Evolutionary conservation across 192 early-diverging fungal genomes (phyloP), one percentile per base, ranked within the genome.

Genomic region (Neocallimastix lanati): DNA sequence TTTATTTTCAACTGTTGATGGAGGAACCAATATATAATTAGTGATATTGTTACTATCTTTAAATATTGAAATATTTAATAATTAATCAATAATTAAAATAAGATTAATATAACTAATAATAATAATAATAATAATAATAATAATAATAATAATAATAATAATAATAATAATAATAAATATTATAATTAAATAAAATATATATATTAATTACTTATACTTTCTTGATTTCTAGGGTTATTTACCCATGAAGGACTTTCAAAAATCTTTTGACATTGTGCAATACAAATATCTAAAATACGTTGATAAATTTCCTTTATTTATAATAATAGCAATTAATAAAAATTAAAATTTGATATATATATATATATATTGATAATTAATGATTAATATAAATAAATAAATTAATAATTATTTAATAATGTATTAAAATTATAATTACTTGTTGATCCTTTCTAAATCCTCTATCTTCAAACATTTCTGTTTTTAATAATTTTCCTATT

Each of bases 381-480:
- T n/a, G n/a, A n/a, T n/a, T n/a, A n/a, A n/a, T n/a, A n/a, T n/a
- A n/a, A n/a, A n/a, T n/a, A n/a, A n/a, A n/a, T n/a, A n/a, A n/a
- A n/a, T n/a, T n/a, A n/a, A n/a, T n/a, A n/a, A n/a, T n/a, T n/a
- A n/a, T n/a, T n/a, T n/a, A n/a, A n/a, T n/a, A n/a, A n/a, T n/a
- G n/a, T n/a, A 86, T 28, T 77, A 83, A 82, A 50, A 83, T 81
- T 28, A 82, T 83, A 13, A 82, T 25, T 33, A 84, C 88, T 82
- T 90, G 85, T 16, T 86, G 88, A 33, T 92, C 91, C 29, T 85
- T 85, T 0, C 91, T 84, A 28, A 87, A 82, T 50, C 89, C 85
- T 77, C 89, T 92, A 77, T 93, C 92, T 13, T 92, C 88, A 83
- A 89, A 86, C 58, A 83, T 85, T 28, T 40, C 37, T 13, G 83